Evolutionary conservation across 2,329 filamentous ascomycete species (phyloP), one percentile per base, ranked within the genome.

Genomic region (Botryosphaeria agaves): DNA sequence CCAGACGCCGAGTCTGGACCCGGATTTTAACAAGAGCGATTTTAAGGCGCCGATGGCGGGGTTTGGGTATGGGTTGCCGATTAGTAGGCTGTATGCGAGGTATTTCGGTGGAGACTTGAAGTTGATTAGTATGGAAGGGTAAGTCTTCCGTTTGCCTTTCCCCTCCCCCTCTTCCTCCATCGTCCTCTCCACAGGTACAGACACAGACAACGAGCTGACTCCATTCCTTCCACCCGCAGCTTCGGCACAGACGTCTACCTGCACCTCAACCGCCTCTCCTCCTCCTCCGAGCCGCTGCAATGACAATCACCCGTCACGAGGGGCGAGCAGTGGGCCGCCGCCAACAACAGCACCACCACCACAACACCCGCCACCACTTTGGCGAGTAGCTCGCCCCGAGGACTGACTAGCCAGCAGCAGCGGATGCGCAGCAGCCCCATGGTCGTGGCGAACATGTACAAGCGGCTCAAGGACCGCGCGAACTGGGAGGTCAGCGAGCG

Each of bases 1-100:
- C 53, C 75, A 85, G 43, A 95, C 89, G 14, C 89, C 89, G 9
- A 92, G 76, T 48, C 62, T 98, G 38, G 89, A 98, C 49, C 89
- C 89, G 1, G 87, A 95, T 52, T 98, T 95, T 53, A 87, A 98
- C 57, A 92, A 95, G 61, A 93, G 77, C 57, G 89, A 98, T 54
- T 98, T 98, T 65, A 95, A 98, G 56, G 89, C 89, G 8, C 89
- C 89, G 2, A 95, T 98, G 89, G 89, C 89, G 37, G 89, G 89
- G 2, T 98, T 95, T 48, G 89, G 89, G n/a, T 98, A 98, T 47
- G 89, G 89, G 11, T 53, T 98, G 40, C 89, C 89, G 0, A 95
- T 98, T 38, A 92, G 82, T 42, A 67, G 89, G 40, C 63, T 98
- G 31, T 98, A 98, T 47, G 89, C 89, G 32, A 67, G 89, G 41